Conservation (phyloP, 768 basidiomycete genomes). For the Gymnopilus dilepis region DNA sequence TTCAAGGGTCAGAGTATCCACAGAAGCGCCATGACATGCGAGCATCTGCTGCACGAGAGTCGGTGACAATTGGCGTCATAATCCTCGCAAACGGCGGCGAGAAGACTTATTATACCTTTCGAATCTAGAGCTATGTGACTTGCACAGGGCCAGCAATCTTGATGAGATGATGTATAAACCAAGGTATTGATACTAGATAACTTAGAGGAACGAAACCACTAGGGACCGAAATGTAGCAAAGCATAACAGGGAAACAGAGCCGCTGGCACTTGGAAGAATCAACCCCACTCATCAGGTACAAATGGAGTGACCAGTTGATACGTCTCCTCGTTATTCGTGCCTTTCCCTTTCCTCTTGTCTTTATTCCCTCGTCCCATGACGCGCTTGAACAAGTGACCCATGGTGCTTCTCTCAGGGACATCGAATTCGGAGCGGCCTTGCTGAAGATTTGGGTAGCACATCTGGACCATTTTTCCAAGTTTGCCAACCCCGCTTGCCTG, state of each 20-base stretch:
- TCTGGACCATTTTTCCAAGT: slow-evolving; percentile 71
- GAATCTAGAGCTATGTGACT: not conserved
- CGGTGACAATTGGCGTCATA: too few relatives aligned
- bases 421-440: slow-evolving; percentile 34
- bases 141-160: not conserved
- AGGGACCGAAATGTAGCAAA: not conserved
- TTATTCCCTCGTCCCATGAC: slow-evolving; percentile 59
- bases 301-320: slow-evolving; percentile 87
- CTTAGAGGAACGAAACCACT: slow-evolving; percentile 1
- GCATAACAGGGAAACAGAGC: not conserved
- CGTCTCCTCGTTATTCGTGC: slow-evolving; percentile 79
- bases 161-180: slow-evolving; percentile 4
- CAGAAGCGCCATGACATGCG: not conserved
- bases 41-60: too few relatives aligned
- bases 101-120: too few relatives aligned
- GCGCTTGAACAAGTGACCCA: slow-evolving; percentile 62
- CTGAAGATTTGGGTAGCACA: slow-evolving; percentile 60
- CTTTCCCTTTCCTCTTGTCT: slow-evolving; percentile 46
- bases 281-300: slow-evolving; percentile 77
- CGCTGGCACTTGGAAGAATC: slow-evolving; percentile 15
- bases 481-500: slow-evolving; percentile 61
- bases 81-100: too few relatives aligned
- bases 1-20: slow-evolving; percentile 34
- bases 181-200: slow-evolving; percentile 9
- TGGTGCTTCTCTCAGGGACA: slow-evolving; percentile 42